Percentiles rank a stretch among this genome's conserved stretches.
phyloP scores from a whole-genome alignment of 345 rosid genomes.

The Eucalyptus albens region DNA sequence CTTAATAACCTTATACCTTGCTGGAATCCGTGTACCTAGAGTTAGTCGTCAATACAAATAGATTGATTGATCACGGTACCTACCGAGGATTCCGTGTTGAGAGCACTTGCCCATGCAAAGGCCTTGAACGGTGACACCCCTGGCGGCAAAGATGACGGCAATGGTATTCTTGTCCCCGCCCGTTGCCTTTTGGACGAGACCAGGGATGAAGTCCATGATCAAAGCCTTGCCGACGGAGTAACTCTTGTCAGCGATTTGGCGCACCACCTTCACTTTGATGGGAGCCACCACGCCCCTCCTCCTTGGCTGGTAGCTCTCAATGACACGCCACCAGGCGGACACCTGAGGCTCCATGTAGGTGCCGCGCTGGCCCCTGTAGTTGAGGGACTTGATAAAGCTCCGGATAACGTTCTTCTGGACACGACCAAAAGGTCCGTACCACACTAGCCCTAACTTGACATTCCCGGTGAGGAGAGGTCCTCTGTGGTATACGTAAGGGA shows the following conservation, averaged over 20 bases:
- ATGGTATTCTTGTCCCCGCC: slow-evolving; percentile 8
- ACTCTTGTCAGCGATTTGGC: slow-evolving; percentile 10
- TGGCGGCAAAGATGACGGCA: slow-evolving; percentile 31
- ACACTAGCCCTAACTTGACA: slow-evolving; percentile 3
- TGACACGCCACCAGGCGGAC: slow-evolving; percentile 14
- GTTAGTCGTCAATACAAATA: background rate
- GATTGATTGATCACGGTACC: background rate
- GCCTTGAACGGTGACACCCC: slow-evolving; percentile 23
- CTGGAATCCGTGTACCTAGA: background rate
- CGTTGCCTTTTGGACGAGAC: slow-evolving; percentile 7
- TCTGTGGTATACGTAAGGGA: slow-evolving; percentile 3
- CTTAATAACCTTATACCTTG: background rate
- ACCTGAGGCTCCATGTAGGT: slow-evolving; percentile 6
- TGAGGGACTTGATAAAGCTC: slow-evolving; percentile 8
- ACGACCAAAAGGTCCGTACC: slow-evolving; percentile 20
- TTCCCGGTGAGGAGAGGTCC: slow-evolving; percentile 15
- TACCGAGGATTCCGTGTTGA: slow-evolving; percentile 10
- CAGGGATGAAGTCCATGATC: slow-evolving; percentile 4
- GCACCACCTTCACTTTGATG: slow-evolving; percentile 19
- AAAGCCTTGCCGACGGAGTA: slow-evolving; percentile 32
- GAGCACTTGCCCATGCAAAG: slow-evolving; percentile 50
- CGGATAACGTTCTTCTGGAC: slow-evolving; percentile 4
- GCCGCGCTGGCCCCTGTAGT: background rate
- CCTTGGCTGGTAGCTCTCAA: slow-evolving; percentile 30
- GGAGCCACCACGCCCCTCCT: background rate